Evolutionary conservation across 2,329 filamentous ascomycete species (phyloP), one percentile per base, ranked within the genome.

Genomic region (Talaromyces amestolkiae): DNA sequence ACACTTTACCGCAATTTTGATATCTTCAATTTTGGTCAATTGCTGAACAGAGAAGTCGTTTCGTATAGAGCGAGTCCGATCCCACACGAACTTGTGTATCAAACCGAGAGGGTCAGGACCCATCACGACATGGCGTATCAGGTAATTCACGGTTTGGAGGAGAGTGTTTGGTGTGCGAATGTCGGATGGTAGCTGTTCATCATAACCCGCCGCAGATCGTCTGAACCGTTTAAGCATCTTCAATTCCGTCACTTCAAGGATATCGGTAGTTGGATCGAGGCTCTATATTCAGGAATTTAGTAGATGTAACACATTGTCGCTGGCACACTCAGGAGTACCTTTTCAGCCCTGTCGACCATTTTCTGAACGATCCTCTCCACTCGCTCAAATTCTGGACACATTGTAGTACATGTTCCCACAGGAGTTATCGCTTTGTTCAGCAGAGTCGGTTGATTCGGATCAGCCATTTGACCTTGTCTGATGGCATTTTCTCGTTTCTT

Each of bases 41-140:
- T 86, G 84, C 72, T 88, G 86, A 22, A 88, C 87, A 2, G 85
- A 86, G 60, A 89, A 86, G 72, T 89, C 87, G 70, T 89, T 89
- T 47, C 87, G 83, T 65, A 89, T 84, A 5, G 85, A 86, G 56
- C 87, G 82, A 39, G 86, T 88, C 19, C 87, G 82, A 72, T 89
- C 87, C 87, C 87, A 89, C 31, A 89, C 82, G 73, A 88, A 89
- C 67, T 84, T 83, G 70, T 89, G 85, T 13, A 87, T 81, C n/a
- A 80, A 73, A 1, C 78, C 81, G 60, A 87, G 77, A 37, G 79
- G 76, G 19, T 84, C 79, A 24, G 77, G 74, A 33, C 85, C 82
- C 47, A 79, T 80, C 64, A 89, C 75, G 9, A 89, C 75, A 69
- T 82, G 72, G 49, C 82, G 77, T n/a, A 83, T 76, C 63, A 77